Percentiles rank a stretch among this genome's conserved stretches.
Conservation (phyloP, 2,329 filamentous ascomycete genomes). For the Alternaria infectoria region DNA sequence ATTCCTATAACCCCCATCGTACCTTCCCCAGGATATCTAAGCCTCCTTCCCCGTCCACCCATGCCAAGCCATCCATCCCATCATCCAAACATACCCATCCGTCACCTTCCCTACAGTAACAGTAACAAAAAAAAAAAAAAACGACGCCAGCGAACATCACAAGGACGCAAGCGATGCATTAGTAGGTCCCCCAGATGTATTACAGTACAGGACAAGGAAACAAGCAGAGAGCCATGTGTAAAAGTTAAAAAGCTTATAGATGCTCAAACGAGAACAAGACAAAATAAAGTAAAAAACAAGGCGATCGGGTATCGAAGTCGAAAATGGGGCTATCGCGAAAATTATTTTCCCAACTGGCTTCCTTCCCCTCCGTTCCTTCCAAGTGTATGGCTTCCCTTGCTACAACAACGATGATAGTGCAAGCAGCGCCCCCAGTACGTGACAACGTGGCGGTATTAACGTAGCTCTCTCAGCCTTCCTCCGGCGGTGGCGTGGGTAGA, state of each 20-base stretch:
- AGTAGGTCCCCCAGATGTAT: not conserved
- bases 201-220: not conserved
- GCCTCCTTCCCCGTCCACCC: not conserved
- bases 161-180: not conserved
- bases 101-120: not conserved
- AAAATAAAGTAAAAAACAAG: not conserved
- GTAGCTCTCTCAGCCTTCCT: slow-evolving; percentile 8
- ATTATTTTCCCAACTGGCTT: not conserved
- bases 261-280: not conserved
- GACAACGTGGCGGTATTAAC: not conserved
- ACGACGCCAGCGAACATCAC: not conserved
- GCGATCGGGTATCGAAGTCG: slow-evolving; percentile 12
- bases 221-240: not conserved
- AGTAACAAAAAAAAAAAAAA: not conserved
- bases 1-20: not conserved
- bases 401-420: not conserved
- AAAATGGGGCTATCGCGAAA: not conserved
- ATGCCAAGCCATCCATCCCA: not conserved
- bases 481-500: slow-evolving; percentile 41
- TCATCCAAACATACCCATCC: not conserved
- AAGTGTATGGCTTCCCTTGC: not conserved
- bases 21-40: not conserved
- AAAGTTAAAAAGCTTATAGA: not conserved
- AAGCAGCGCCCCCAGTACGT: not conserved
- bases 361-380: not conserved